Conservation (phyloP, 768 basidiomycete species). For the Tylopilus balloui region DNA sequence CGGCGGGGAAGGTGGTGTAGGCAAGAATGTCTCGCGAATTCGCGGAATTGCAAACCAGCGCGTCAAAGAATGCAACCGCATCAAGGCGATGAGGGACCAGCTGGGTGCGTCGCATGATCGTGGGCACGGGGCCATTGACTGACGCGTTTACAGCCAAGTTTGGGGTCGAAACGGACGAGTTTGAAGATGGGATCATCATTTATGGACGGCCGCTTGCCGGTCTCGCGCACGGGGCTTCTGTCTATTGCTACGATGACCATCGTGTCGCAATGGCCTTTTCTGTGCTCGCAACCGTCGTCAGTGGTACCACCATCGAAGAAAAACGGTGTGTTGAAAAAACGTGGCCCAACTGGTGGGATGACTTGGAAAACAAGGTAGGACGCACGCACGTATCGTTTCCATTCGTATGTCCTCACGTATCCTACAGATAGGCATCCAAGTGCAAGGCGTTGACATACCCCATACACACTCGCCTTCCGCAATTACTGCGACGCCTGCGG, state of each 20-base stretch:
- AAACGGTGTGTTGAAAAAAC: conserved; percentile 99
- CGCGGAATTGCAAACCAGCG: conserved; percentile 95
- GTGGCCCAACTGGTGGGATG: conserved; percentile 99
- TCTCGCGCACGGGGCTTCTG: conserved; percentile 64
- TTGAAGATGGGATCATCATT: conserved; percentile 89
- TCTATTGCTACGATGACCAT: conserved; percentile 98
- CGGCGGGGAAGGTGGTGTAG: conserved; percentile 28
- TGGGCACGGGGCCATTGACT: background rate
- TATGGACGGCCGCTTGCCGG: conserved; percentile 66
- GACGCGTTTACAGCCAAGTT: conserved; percentile 67
- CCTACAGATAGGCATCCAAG: conserved; percentile 77
- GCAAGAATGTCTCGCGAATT: conserved; percentile 65
- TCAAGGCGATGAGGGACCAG: conserved; percentile 94
- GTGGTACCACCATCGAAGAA: conserved; percentile 83
- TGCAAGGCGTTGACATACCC: conserved; percentile 78
- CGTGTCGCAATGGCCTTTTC: conserved; percentile 99
- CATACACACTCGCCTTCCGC: conserved; percentile 30
- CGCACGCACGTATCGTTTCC: background rate
- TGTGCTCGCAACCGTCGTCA: conserved; percentile 72
- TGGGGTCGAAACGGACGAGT: conserved; percentile 86
- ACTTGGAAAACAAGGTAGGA: conserved; percentile 85
- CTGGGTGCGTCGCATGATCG: conserved; percentile 55
- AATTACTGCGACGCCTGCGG: conserved; percentile 39
- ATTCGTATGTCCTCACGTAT: background rate
- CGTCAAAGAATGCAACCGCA: conserved; percentile 97